Conservation (phyloP, 106 monocot genomes). For the Acorus gramineus region DNA sequence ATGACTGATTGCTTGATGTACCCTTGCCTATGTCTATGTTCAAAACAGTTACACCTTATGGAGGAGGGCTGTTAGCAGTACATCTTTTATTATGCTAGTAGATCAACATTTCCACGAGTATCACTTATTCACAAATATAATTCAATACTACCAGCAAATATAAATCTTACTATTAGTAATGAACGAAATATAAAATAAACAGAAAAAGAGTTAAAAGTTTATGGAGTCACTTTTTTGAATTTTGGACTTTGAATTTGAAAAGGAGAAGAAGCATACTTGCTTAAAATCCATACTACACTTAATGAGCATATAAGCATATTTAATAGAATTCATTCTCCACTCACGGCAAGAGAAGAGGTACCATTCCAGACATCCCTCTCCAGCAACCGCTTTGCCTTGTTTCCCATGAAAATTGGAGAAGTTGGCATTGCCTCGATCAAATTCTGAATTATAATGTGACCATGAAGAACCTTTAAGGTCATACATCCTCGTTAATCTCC, state of each 20-base stretch:
- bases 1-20: no score
- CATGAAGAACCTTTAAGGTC: slow-evolving; percentile 81
- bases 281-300: neutral
- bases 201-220: neutral
- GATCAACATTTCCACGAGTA: no score
- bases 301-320: neutral
- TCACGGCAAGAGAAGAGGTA: slow-evolving; percentile 73
- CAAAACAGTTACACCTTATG: no score
- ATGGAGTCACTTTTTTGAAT: neutral
- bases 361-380: slow-evolving; percentile 97
- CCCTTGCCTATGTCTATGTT: no score
- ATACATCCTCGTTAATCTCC: slow-evolving; percentile 56
- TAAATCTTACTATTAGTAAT: no score
- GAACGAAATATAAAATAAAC: neutral
- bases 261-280: neutral
- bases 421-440: slow-evolving; percentile 81
- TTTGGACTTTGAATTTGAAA: neutral
- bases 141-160: no score
- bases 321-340: slow-evolving; percentile 5
- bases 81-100: no score
- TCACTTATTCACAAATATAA: no score
- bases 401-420: slow-evolving; percentile 89
- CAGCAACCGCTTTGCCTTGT: slow-evolving; percentile 71
- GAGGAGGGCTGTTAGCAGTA: no score
- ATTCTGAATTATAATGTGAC: slow-evolving; percentile 80